Evolutionary conservation across 345 rosid genomes (phyloP).

Genomic region (Brassica juncea): DNA sequence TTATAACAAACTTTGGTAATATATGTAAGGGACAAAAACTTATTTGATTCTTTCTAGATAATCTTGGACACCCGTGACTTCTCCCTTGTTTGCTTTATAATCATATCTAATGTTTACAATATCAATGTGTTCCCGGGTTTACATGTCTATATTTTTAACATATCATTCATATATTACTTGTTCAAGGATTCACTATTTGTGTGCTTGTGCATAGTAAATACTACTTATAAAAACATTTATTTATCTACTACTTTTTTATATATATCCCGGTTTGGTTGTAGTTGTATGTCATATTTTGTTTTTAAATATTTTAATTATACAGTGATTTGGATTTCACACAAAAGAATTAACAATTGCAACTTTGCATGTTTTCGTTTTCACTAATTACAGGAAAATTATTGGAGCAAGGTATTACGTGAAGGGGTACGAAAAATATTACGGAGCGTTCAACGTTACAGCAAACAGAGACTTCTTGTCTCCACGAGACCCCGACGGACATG

Average conservation of each 20-base stretch:
- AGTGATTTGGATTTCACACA: background rate
- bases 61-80: constrained; percentile 37
- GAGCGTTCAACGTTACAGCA: constrained; percentile 52
- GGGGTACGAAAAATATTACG: constrained; percentile 49
- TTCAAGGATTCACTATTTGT: background rate
- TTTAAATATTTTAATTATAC: background rate
- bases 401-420: constrained; percentile 78
- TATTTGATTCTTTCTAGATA: constrained; percentile 40
- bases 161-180: background rate
- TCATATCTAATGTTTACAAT: constrained; percentile 23
- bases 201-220: background rate
- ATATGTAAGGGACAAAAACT: constrained; percentile 40
- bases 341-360: background rate
- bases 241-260: background rate
- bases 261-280: background rate
- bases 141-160: constrained; percentile 7
- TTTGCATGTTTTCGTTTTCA: background rate
- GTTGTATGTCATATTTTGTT: background rate
- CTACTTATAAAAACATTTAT: background rate
- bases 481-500: constrained; percentile 82
- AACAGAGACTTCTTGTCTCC: constrained; percentile 65
- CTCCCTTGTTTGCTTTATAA: constrained; percentile 31
- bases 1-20: constrained; percentile 16
- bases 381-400: constrained; percentile 62
- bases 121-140: constrained; percentile 24